A percentile compares a stretch with the other conserved stretches of the same genome.
Conservation (phyloP, 2,329 filamentous ascomycete species). For the Aspergillus sp. region DNA sequence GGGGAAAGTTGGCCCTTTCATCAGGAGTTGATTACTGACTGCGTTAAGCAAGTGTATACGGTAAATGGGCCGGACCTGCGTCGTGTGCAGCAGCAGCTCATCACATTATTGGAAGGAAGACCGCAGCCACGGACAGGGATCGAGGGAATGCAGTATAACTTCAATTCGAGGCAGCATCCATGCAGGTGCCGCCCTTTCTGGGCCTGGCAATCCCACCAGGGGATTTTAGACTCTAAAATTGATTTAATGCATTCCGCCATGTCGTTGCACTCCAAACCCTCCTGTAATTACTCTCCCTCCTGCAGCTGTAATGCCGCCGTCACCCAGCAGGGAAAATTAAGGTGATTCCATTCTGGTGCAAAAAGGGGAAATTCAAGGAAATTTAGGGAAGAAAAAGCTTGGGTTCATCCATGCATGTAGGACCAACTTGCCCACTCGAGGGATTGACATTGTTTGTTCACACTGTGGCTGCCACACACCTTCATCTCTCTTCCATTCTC, state of each 20-base stretch:
- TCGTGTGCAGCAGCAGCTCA: neutral
- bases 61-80: too few species aligned
- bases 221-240: neutral
- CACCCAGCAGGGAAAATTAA: neutral
- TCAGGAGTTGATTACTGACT: neutral
- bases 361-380: neutral
- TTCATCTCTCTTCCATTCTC: neutral
- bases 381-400: neutral
- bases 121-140: neutral
- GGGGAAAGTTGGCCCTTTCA: neutral
- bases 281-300: neutral
- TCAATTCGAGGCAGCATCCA: constrained; percentile 4
- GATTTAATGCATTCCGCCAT: constrained; percentile 3
- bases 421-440: neutral
- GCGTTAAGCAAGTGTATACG: too few species aligned
- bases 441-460: neutral
- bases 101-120: constrained; percentile 5
- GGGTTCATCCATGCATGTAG: constrained; percentile 5
- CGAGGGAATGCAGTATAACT: constrained; percentile 2
- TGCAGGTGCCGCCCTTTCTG: constrained; percentile 1
- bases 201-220: neutral
- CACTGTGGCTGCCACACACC: neutral
- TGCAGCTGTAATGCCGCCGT: constrained; percentile 1
- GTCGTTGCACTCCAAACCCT: neutral
- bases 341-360: neutral